Base-by-base conservation (phyloP, 129 eudicot genomes). In the sunflower (Helianthus annuus) region DNA sequence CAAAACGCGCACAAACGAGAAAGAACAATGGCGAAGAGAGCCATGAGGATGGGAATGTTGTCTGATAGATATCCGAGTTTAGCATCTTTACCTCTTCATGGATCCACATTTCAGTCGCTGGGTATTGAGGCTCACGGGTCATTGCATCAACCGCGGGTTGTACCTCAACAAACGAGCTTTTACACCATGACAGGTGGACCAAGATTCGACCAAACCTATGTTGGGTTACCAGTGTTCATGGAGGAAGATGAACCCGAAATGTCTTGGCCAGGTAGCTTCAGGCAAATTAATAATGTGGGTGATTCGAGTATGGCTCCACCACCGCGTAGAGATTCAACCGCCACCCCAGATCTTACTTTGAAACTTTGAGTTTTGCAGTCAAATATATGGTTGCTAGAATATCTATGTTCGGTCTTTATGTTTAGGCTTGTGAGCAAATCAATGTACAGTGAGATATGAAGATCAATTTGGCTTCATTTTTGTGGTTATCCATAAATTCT, bases 1-100 rank as follows among this genome's bases (percentile, higher is more conserved):
- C 98, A 92, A 51, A 92, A 92, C 27, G 98, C 98, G 9, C 98
- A 92, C 82, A 92, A 92, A 75, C 76, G 95, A 40, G 98, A 92
- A 59, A 72, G 98, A 76, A 92, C 95, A 44, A 76, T 92, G 53
- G 96, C 96, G 5, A 92, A 89, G 66, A 73, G 96, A 71, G 98
- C 95, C 1, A 86, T 89, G 95, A 71, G 88, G 10, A 83, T 89
- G 87, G 87, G 89, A 7, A 80, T 86, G 91, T 60, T 89, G 32
- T 87, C 96, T 0, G 89, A 92, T 64, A 79, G 89, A 79, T 89
- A 86, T 32, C 85, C 91, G 29, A 89, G 96, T 69, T 51, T 92
- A 75, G 98, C 96, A 27, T 89, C 96, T 36, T 84, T 92, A 3
- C 98, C 98, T 3, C 85, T 92, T 19, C 86, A 92, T 46, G 98